These are phyloP conservation scores for Chaetomium globosum DNA, from an alignment of 2,329 filamentous ascomycete species.

Conservation along the genomic window DNA sequence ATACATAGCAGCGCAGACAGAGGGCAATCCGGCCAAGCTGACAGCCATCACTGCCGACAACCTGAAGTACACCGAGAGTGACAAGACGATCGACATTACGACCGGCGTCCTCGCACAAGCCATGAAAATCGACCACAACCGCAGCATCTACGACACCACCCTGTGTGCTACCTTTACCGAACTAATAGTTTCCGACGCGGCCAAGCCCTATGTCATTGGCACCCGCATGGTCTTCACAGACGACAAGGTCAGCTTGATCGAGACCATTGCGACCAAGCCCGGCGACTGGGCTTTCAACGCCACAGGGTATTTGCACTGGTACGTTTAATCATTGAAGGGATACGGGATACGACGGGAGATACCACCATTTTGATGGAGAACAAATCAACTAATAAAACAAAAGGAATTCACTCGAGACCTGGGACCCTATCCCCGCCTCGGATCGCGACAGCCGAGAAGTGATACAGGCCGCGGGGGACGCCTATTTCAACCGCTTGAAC, in stretches of 20 bases:
- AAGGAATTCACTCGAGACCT: slow-evolving; percentile 31
- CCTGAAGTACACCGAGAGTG: slow-evolving; percentile 35
- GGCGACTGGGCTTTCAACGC: slow-evolving; percentile 39
- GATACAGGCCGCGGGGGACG: slow-evolving; percentile 36
- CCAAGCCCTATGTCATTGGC: slow-evolving; percentile 43
- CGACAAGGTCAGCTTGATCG: slow-evolving; percentile 36
- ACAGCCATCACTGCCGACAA: slow-evolving; percentile 25
- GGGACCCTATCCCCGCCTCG: slow-evolving; percentile 33
- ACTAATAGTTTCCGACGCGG: slow-evolving; percentile 33
- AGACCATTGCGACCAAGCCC: slow-evolving; percentile 34
- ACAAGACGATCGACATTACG: slow-evolving; percentile 25
- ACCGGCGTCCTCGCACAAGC: slow-evolving; percentile 30
- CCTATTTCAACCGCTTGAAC: slow-evolving; percentile 37
- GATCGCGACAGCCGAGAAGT: slow-evolving; percentile 31
- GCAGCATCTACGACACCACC: slow-evolving; percentile 36
- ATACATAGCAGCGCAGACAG: slow-evolving; percentile 30
- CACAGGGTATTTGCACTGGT: slow-evolving; percentile 34
- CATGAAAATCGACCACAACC: slow-evolving; percentile 35
- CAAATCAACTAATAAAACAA: not conserved
- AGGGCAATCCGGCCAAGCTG: slow-evolving; percentile 22
- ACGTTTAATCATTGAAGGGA: not conserved
- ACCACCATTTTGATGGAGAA: slow-evolving; percentile 12
- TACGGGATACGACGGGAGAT: too few relatives aligned
- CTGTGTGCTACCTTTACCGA: slow-evolving; percentile 38
- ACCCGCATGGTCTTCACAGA: slow-evolving; percentile 42